These are phyloP conservation scores for Salvia sclarea DNA, from an alignment of 305 asterid species.

Conservation along the genomic window DNA sequence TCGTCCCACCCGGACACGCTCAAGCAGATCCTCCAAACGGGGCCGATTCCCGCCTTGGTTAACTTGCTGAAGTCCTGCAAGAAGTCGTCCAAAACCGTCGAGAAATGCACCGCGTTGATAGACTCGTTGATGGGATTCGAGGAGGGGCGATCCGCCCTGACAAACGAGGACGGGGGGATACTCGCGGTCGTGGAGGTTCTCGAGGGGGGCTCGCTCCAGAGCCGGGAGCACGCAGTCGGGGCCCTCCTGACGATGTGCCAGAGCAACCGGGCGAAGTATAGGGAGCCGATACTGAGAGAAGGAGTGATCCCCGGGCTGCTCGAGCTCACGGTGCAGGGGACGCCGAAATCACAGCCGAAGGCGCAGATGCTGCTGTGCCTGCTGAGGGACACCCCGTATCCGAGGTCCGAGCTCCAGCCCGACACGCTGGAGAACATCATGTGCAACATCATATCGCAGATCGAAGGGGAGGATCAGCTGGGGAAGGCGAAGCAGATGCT, in stretches of 20 bases:
- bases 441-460: slow-evolving; percentile 66
- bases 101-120: slow-evolving; percentile 71
- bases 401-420: slow-evolving; percentile 71
- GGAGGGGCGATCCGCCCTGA: slow-evolving; percentile 67
- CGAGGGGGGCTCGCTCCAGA: slow-evolving; percentile 72
- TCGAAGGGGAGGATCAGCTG: slow-evolving; percentile 76
- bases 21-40: slow-evolving; percentile 49
- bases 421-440: slow-evolving; percentile 80
- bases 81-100: slow-evolving; percentile 61
- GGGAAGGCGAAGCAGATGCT: slow-evolving; percentile 89
- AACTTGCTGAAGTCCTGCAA: slow-evolving; percentile 55
- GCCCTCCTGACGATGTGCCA: slow-evolving; percentile 78
- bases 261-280: slow-evolving; percentile 67
- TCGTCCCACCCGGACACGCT: slow-evolving; percentile 65
- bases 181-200: slow-evolving; percentile 89
- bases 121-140: slow-evolving; percentile 69
- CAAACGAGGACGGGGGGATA: slow-evolving; percentile 79
- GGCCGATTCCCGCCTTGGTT: slow-evolving; percentile 68
- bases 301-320: slow-evolving; percentile 97
- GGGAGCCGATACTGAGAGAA: slow-evolving; percentile 85
- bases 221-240: slow-evolving; percentile 90
- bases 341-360: slow-evolving; percentile 64
- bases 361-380: slow-evolving; percentile 69
- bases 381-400: slow-evolving; percentile 76
- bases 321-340: slow-evolving; percentile 90